phyloP scores from a whole-genome alignment of 192 early-diverging fungal genomes.

The Backusella parvicylindrica region DNA sequence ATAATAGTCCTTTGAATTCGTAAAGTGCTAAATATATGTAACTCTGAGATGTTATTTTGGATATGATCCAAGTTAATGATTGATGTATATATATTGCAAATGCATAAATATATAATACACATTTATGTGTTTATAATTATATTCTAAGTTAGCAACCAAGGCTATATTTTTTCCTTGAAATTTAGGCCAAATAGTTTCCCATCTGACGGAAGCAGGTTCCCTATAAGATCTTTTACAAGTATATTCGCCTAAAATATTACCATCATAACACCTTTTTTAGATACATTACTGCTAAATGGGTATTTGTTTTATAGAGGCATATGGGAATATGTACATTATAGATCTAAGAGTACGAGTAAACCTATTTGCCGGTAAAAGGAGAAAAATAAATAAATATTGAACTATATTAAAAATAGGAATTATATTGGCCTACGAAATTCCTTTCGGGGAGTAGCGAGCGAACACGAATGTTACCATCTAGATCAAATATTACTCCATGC shows the following conservation, averaged over 20 bases:
- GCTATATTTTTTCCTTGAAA: neutral
- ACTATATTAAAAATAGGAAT: neutral
- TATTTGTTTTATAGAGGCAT: neutral
- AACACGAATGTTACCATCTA: neutral
- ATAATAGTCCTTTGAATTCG: too few relatives aligned
- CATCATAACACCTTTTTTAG: neutral
- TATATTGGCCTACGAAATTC: neutral
- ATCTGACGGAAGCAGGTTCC: neutral
- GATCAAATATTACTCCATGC: neutral
- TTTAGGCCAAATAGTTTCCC: neutral
- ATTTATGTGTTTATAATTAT: neutral
- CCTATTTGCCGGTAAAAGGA: neutral
- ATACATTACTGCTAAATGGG: neutral
- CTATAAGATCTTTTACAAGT: neutral
- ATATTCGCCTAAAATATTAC: neutral
- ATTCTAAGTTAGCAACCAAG: neutral
- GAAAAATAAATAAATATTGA: neutral
- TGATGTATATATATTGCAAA: too few relatives aligned
- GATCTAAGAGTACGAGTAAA: neutral
- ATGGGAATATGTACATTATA: neutral
- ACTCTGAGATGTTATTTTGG: neutral
- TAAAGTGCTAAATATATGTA: too few relatives aligned
- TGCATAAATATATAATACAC: too few relatives aligned
- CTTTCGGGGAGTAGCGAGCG: neutral
- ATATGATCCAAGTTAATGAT: neutral